Conservation (phyloP, 345 rosid species). For the Raphanus raphanistrum region DNA sequence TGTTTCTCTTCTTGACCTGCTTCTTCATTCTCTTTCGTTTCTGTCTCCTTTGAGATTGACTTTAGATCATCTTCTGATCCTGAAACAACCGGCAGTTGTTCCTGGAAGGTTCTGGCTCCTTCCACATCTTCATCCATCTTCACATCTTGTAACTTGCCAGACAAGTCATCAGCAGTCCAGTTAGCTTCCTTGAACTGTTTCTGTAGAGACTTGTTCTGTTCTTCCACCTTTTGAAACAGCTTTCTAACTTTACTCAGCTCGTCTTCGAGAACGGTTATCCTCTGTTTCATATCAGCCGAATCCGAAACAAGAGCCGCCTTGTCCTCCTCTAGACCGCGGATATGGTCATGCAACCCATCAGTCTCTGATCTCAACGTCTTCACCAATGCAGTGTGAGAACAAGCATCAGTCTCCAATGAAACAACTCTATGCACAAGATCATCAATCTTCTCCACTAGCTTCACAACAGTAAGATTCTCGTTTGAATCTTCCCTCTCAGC, state of each 20-base stretch:
- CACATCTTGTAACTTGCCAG: slow-evolving; percentile 53
- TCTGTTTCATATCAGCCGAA: slow-evolving; percentile 44
- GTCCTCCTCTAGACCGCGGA: slow-evolving; percentile 60
- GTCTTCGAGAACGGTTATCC: slow-evolving; percentile 56
- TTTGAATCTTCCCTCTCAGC: slow-evolving; percentile 38
- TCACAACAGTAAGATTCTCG: slow-evolving; percentile 44
- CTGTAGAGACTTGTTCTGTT: slow-evolving; percentile 52
- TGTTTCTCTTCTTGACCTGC: slow-evolving; percentile 36
- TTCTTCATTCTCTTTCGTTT: slow-evolving; percentile 25
- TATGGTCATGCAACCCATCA: slow-evolving; percentile 50
- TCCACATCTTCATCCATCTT: slow-evolving; percentile 55
- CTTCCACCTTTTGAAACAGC: slow-evolving; percentile 48
- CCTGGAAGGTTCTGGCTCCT: slow-evolving; percentile 33
- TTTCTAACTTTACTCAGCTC: slow-evolving; percentile 55
- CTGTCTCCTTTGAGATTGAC: slow-evolving; percentile 23
- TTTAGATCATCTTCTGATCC: slow-evolving; percentile 29
- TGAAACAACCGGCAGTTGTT: slow-evolving; percentile 3
- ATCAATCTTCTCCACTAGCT: slow-evolving; percentile 69
- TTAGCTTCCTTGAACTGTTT: slow-evolving; percentile 55
- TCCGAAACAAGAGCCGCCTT: slow-evolving; percentile 50
- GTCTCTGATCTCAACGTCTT: slow-evolving; percentile 60
- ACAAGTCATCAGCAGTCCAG: slow-evolving; percentile 45
- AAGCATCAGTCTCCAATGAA: slow-evolving; percentile 54
- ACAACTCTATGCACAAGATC: slow-evolving; percentile 72
- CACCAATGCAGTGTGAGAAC: slow-evolving; percentile 65